Conservation (phyloP, 805 yeast species). For the Zygotorulaspora chibaensis region DNA sequence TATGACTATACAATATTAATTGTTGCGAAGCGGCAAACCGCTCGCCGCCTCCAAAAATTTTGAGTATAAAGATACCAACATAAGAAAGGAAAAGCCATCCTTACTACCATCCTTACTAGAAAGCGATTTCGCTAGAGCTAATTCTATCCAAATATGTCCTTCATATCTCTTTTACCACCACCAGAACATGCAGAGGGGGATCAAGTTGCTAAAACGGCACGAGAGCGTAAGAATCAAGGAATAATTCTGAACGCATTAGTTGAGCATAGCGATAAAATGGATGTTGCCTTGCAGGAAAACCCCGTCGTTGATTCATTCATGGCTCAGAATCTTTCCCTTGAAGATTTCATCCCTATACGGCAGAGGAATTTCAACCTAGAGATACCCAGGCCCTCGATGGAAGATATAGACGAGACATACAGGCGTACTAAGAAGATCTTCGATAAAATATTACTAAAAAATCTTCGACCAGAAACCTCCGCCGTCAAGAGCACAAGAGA, state of each 20-base stretch:
- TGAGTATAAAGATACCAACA: not conserved
- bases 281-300: conserved; percentile 1
- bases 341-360: conserved; percentile 60
- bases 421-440: conserved; percentile 54
- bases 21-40: too few relatives aligned
- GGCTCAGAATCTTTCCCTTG: conserved; percentile 37
- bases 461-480: conserved; percentile 34
- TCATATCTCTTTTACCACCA: conserved; percentile 25
- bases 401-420: conserved; percentile 44
- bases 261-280: conserved; percentile 6
- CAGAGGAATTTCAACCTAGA: conserved; percentile 39
- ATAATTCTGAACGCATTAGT: conserved; percentile 7
- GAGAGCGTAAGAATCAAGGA: conserved; percentile 4
- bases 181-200: conserved; percentile 15
- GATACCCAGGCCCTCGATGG: conserved; percentile 45
- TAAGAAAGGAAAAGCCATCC: not conserved
- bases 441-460: conserved; percentile 45
- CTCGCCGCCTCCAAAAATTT: not conserved
- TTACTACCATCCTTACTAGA: too few relatives aligned
- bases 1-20: not conserved
- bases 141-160: conserved; percentile 12
- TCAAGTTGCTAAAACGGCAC: not conserved
- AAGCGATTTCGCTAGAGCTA: not conserved
- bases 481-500: conserved; percentile 21
- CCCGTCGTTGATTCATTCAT: conserved; percentile 14